These are phyloP conservation scores for Amyloporia xantha DNA, from an alignment of 768 basidiomycete species.

Conservation along the genomic window DNA sequence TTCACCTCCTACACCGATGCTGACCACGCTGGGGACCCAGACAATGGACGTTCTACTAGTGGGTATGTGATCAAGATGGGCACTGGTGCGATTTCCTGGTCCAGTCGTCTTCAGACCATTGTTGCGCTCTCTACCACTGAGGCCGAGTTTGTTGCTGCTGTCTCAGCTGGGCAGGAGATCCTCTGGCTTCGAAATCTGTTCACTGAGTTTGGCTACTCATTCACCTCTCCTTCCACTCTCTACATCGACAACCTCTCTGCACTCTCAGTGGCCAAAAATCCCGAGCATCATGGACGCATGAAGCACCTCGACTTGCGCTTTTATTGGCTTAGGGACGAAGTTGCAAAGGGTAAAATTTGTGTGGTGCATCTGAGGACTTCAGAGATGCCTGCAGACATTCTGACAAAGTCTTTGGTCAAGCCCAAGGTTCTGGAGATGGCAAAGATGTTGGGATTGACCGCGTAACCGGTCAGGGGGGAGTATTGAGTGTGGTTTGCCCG, in stretches of 20 bases:
- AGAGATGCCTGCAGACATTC: no score
- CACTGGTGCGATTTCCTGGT: constrained; percentile 32
- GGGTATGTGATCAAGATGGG: constrained; percentile 33
- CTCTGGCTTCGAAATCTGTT: constrained; percentile 28
- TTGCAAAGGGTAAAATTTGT: no score
- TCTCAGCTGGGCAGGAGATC: constrained; percentile 25
- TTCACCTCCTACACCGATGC: constrained; percentile 23
- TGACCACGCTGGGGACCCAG: constrained; percentile 23
- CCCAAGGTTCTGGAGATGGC: no score
- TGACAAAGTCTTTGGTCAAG: no score
- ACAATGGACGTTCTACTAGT: constrained; percentile 25
- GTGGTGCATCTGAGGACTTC: no score
- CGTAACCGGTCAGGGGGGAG: no score
- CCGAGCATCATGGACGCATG: no score
- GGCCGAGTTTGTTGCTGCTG: constrained; percentile 33
- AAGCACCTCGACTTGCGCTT: no score
- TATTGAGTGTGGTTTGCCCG: no score
- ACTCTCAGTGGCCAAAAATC: no score
- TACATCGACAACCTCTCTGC: constrained; percentile 32
- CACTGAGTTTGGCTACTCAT: constrained; percentile 19
- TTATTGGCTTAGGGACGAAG: no score
- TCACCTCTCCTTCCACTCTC: constrained; percentile 20
- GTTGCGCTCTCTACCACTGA: constrained; percentile 36
- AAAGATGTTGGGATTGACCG: no score
- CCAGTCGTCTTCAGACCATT: constrained; percentile 29